Percentiles rank a stretch among this genome's conserved stretches.
phyloP scores from a whole-genome alignment of 805 yeast species.

The Scheffersomyces spartinae region DNA sequence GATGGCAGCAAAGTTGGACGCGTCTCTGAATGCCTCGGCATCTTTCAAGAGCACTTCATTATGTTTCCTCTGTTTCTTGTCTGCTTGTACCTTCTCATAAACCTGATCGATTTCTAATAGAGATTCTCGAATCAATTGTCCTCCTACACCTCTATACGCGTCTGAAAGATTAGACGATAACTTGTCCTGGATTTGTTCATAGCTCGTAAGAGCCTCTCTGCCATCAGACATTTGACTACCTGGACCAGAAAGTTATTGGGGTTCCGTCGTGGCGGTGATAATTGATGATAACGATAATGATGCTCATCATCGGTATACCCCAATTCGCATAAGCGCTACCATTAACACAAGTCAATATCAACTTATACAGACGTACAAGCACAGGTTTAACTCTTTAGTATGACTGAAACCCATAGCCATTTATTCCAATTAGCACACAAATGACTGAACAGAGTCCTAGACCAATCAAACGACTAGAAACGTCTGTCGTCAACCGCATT shows the following conservation, averaged over 20 bases:
- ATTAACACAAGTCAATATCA: no score
- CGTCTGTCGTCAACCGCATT: conserved; percentile 70
- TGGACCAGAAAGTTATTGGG: no score
- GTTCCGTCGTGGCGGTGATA: no score
- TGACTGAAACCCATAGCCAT: no score
- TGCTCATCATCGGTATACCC: no score
- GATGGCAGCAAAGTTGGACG: conserved; percentile 51
- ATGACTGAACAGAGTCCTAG: conserved; percentile 1
- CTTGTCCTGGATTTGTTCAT: no score
- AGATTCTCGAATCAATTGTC: conserved; percentile 32
- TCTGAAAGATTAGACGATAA: conserved; percentile 23
- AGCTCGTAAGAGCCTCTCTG: no score
- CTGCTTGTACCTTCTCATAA: conserved; percentile 30
- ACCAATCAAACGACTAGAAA: conserved; percentile 37
- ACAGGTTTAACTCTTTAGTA: neutral
- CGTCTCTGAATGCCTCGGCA: conserved; percentile 48
- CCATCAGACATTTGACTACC: no score
- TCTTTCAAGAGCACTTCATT: conserved; percentile 36
- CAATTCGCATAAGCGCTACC: no score
- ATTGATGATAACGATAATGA: no score
- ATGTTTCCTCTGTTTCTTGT: conserved; percentile 19
- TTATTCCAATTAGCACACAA: no score
- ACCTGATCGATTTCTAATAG: conserved; percentile 35
- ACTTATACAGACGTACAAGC: no score
- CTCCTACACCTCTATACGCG: conserved; percentile 49